Evolutionary conservation across 164 flowering plant species (phyloP).

Genomic region (Vitis labrusca): DNA sequence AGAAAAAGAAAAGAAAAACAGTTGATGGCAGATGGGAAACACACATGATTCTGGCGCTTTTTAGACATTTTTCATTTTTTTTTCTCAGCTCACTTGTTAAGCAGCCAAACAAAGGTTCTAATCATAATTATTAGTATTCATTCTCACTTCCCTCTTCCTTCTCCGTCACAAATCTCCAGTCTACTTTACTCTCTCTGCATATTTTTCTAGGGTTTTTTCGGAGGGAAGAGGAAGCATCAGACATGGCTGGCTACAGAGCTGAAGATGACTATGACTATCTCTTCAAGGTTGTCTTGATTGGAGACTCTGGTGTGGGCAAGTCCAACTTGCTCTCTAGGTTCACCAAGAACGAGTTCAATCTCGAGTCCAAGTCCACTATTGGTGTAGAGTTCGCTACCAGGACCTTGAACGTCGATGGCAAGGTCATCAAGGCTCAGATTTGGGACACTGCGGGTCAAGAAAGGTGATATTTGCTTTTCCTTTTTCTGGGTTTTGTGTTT

Average conservation of each 20-base stretch:
- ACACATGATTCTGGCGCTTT: no score
- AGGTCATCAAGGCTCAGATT: conserved; percentile 57
- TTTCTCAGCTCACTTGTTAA: no score
- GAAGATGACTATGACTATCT: conserved; percentile 74
- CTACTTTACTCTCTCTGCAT: conserved; percentile 6
- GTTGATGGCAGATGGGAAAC: no score
- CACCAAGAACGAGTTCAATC: conserved; percentile 68
- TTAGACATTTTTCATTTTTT: no score
- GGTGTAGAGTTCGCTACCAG: conserved; percentile 75
- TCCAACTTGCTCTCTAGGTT: conserved; percentile 67
- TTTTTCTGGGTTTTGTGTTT: conserved; percentile 16
- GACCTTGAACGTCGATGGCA: conserved; percentile 52
- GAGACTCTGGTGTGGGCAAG: conserved; percentile 70
- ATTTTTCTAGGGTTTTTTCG: not conserved
- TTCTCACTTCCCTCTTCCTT: no score
- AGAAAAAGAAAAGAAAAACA: no score
- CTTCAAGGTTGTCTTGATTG: conserved; percentile 66
- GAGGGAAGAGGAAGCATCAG: not conserved
- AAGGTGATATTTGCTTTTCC: conserved; percentile 19
- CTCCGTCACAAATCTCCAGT: not conserved
- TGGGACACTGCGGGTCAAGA: conserved; percentile 62
- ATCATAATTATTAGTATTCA: no score
- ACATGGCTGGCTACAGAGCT: conserved; percentile 62
- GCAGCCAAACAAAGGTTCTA: no score
- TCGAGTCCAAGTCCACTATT: conserved; percentile 71